A percentile compares a stretch with the other conserved stretches of the same genome.
phyloP scores from a whole-genome alignment of 2,329 filamentous ascomycete species.

The Penicillium sp. region DNA sequence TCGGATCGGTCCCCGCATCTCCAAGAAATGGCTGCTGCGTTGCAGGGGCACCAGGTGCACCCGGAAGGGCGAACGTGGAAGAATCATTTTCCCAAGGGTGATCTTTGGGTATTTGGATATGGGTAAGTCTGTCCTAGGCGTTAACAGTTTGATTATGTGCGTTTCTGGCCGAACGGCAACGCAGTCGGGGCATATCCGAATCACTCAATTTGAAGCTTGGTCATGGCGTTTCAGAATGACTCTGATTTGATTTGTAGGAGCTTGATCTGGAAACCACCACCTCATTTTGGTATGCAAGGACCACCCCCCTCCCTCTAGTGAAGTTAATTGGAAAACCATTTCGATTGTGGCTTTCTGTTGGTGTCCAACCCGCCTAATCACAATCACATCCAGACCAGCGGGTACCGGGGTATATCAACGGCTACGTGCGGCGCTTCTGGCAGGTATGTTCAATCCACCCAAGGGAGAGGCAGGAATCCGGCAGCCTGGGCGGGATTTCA shows the following conservation, averaged over 20 bases:
- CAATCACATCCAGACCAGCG: constrained; percentile 68
- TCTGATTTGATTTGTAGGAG: constrained; percentile 61
- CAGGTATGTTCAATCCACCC: constrained; percentile 67
- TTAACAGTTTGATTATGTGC: background rate
- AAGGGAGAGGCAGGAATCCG: background rate
- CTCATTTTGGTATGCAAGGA: constrained; percentile 76
- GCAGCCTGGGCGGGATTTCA: background rate
- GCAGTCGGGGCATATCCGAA: background rate
- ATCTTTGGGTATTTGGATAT: constrained; percentile 98
- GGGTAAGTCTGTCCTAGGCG: constrained; percentile 66
- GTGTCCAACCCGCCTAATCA: background rate
- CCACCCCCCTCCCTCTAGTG: no score
- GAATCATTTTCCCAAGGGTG: constrained; percentile 54
- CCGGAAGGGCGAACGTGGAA: constrained; percentile 47
- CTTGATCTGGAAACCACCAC: constrained; percentile 97
- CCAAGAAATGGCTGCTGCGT: constrained; percentile 18
- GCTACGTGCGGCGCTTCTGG: constrained; percentile 96
- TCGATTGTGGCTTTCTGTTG: background rate
- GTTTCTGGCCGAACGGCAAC: no score
- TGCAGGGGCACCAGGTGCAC: constrained; percentile 27
- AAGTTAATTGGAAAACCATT: background rate
- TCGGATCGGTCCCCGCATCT: background rate
- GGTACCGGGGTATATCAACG: constrained; percentile 86
- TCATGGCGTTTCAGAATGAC: background rate
- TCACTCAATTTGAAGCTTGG: background rate